phyloP scores from a whole-genome alignment of 805 yeast species.

The Barnettozyma vustinii region DNA sequence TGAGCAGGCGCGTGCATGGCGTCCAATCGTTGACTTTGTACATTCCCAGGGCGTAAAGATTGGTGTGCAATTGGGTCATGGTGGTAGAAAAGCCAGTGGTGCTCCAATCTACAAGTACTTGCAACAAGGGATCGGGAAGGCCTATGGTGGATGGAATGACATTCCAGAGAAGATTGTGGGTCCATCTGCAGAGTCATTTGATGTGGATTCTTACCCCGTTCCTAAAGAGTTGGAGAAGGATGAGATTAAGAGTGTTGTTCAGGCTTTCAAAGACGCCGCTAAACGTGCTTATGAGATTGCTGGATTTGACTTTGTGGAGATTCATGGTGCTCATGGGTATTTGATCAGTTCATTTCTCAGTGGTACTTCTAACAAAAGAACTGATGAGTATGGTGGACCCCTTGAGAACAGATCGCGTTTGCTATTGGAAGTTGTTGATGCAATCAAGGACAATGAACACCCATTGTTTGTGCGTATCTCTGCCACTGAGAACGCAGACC shows the following conservation, averaged over 20 bases:
- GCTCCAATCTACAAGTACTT: conserved; percentile 28
- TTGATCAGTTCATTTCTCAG: conserved; percentile 45
- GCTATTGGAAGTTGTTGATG: conserved; percentile 42
- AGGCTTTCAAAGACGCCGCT: conserved; percentile 41
- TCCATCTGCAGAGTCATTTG: conserved; percentile 37
- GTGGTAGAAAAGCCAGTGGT: conserved; percentile 44
- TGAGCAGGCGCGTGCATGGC: conserved; percentile 38
- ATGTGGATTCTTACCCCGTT: conserved; percentile 14
- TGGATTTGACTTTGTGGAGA: conserved; percentile 55
- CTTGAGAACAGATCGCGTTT: conserved; percentile 53
- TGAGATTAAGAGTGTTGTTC: conserved; percentile 37
- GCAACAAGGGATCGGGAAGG: conserved; percentile 28
- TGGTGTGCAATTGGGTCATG: conserved; percentile 53
- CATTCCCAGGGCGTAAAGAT: conserved; percentile 41
- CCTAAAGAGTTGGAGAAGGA: conserved; percentile 40
- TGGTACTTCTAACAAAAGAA: conserved; percentile 40
- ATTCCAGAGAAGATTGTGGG: conserved; percentile 37
- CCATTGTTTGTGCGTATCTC: conserved; percentile 36
- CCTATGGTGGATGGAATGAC: conserved; percentile 35
- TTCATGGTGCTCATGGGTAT: conserved; percentile 60
- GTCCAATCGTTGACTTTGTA: conserved; percentile 37
- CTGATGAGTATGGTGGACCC: conserved; percentile 60
- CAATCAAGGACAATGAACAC: conserved; percentile 28
- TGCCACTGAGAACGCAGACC: conserved; percentile 14
- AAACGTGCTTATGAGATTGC: conserved; percentile 42